Conservation (phyloP, 257 asterid species). For the Nicotiana undulata region DNA sequence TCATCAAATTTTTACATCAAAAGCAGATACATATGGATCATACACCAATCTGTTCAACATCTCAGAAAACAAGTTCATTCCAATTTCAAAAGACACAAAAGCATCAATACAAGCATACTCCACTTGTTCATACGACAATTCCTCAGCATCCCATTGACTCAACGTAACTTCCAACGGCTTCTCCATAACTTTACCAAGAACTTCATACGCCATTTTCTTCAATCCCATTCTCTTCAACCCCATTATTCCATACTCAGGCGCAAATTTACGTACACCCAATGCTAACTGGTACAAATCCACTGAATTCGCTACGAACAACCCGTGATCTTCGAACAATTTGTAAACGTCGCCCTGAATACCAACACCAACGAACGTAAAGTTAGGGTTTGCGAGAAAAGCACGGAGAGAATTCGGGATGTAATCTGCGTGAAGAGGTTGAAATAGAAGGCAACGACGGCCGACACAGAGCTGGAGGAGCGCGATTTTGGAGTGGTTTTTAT, state of each 20-base stretch:
- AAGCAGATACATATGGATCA: too few species aligned
- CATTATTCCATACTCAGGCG: constrained; percentile 9
- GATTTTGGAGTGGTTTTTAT: not conserved
- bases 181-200: constrained; percentile 27
- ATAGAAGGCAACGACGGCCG: constrained; percentile 8
- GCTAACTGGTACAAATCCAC: constrained; percentile 46
- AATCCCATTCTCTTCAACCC: constrained; percentile 21
- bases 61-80: constrained; percentile 21
- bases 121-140: constrained; percentile 35
- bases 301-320: constrained; percentile 3
- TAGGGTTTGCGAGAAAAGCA: constrained; percentile 1
- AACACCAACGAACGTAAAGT: constrained; percentile 1
- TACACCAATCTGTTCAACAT: not conserved
- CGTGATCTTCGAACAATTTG: not conserved
- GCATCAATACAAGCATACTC: constrained; percentile 52
- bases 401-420: not conserved
- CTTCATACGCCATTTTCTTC: constrained; percentile 27
- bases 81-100: constrained; percentile 34
- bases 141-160: constrained; percentile 44
- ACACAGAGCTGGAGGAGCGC: constrained; percentile 13
- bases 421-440: constrained; percentile 3
- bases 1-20: too few species aligned
- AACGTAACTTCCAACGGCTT: constrained; percentile 35
- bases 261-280: constrained; percentile 14
- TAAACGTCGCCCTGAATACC: not conserved